These are phyloP conservation scores for Durotheca rogersii DNA, from an alignment of 495 filamentous ascomycete species.

Conservation along the genomic window DNA sequence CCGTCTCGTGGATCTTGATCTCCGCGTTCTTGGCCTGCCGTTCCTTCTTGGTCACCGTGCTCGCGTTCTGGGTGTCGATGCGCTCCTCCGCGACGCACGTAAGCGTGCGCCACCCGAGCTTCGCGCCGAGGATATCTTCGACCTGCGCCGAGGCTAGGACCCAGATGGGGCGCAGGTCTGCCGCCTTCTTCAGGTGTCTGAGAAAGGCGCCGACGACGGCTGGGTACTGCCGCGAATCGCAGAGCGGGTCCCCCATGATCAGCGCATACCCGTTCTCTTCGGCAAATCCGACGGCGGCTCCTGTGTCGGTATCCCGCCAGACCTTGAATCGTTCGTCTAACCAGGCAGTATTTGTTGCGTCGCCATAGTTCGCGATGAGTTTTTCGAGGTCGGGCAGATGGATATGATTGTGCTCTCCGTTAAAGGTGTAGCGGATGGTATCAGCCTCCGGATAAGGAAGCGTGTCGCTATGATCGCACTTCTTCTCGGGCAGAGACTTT, in stretches of 20 bases:
- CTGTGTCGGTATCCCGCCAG: constrained; percentile 74
- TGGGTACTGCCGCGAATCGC: constrained; percentile 68
- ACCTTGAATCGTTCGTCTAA: constrained; percentile 78
- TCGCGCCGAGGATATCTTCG: constrained; percentile 71
- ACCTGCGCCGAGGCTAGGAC: constrained; percentile 67
- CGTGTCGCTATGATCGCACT: constrained; percentile 39
- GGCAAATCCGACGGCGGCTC: constrained; percentile 77
- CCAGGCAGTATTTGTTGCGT: constrained; percentile 86
- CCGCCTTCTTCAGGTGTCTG: constrained; percentile 65
- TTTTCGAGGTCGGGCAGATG: constrained; percentile 73
- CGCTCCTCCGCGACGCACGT: constrained; percentile 84
- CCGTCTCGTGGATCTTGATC: constrained; percentile 67
- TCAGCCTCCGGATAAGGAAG: constrained; percentile 78
- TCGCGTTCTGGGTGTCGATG: constrained; percentile 66
- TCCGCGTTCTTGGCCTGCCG: constrained; percentile 77
- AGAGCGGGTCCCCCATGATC: constrained; percentile 79
- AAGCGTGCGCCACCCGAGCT: constrained; percentile 78
- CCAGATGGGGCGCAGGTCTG: constrained; percentile 78
- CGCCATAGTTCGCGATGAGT: constrained; percentile 85
- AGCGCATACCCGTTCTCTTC: constrained; percentile 70
- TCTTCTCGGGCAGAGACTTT: constrained; percentile 67
- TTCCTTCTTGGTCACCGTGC: constrained; percentile 60
- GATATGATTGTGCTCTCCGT: constrained; percentile 44
- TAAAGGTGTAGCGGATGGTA: constrained; percentile 59
- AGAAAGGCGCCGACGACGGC: constrained; percentile 71